Percentiles rank a stretch among this genome's conserved stretches.
These are phyloP conservation scores for Apiotrichum gamsii DNA, from an alignment of 1,284 basidiomycete genomes.

Conservation along the genomic window DNA sequence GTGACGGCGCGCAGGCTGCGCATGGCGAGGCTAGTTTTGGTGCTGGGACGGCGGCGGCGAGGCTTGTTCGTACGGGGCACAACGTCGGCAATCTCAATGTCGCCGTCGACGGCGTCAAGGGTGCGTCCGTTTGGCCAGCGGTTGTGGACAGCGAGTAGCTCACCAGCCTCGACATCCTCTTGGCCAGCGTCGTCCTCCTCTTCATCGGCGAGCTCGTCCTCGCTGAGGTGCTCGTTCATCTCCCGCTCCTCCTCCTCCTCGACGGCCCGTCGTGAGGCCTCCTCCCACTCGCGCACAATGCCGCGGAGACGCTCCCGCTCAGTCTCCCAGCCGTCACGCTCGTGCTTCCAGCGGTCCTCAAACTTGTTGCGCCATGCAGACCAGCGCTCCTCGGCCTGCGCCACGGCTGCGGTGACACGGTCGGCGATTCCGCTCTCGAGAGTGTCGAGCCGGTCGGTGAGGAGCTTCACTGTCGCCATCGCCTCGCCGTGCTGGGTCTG, in stretches of 20 bases:
- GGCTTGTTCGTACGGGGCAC: slow-evolving; percentile 12
- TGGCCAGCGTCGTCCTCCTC: slow-evolving; percentile 24
- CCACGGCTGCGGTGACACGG: slow-evolving; percentile 50
- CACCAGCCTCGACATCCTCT: slow-evolving; percentile 15
- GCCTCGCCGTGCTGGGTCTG: slow-evolving; percentile 74
- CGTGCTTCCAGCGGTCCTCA: slow-evolving; percentile 69
- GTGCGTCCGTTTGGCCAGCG: slow-evolving; percentile 9
- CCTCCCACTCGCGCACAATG: slow-evolving; percentile 79
- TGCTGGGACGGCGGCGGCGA: slow-evolving; percentile 32
- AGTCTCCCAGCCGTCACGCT: slow-evolving; percentile 71
- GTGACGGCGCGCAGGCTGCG: slow-evolving; percentile 31
- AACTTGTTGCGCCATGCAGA: slow-evolving; percentile 52
- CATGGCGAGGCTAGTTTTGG: slow-evolving; percentile 30
- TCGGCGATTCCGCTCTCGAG: slow-evolving; percentile 51
- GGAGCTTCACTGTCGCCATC: slow-evolving; percentile 65
- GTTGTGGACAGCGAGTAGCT: slow-evolving; percentile 9
- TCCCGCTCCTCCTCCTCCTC: slow-evolving; percentile 48
- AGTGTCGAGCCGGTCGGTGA: slow-evolving; percentile 57
- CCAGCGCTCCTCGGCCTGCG: slow-evolving; percentile 66
- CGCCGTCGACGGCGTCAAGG: neutral
- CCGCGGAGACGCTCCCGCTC: slow-evolving; percentile 70
- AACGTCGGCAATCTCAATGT: slow-evolving; percentile 1
- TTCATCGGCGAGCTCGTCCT: slow-evolving; percentile 32
- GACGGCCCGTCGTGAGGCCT: slow-evolving; percentile 49
- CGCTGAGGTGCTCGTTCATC: slow-evolving; percentile 41